Conservation (phyloP, 2,329 filamentous ascomycete genomes). For the Hymenoscyphus repandus region DNA sequence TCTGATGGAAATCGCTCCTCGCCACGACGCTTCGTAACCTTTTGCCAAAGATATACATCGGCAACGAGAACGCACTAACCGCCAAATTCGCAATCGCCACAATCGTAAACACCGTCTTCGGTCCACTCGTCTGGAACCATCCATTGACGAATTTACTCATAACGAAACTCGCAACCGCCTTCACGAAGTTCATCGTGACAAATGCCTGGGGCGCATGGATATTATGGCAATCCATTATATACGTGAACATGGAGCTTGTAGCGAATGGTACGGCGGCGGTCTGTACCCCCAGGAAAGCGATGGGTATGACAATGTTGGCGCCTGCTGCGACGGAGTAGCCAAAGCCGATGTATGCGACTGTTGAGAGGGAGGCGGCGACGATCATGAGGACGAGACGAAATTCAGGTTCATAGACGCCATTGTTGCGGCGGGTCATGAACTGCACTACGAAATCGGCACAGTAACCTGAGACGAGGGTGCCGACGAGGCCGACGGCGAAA, state of each 20-base stretch:
- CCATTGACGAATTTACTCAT: constrained; percentile 24
- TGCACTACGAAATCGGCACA: constrained; percentile 35
- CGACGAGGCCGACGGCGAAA: constrained; percentile 28
- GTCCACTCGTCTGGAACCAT: constrained; percentile 26
- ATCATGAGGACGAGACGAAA: constrained; percentile 41
- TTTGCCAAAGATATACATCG: constrained; percentile 30
- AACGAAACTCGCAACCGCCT: constrained; percentile 34
- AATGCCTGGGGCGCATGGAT: constrained; percentile 37
- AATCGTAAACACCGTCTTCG: constrained; percentile 19
- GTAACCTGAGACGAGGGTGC: constrained; percentile 32
- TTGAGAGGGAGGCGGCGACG: constrained; percentile 28
- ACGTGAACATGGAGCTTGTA: constrained; percentile 34
- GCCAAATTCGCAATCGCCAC: constrained; percentile 20
- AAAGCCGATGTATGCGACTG: constrained; percentile 38
- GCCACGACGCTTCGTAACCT: constrained; percentile 29
- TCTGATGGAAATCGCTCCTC: constrained; percentile 11
- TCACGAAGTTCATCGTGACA: constrained; percentile 38
- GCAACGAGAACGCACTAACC: constrained; percentile 19
- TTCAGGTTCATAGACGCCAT: constrained; percentile 48
- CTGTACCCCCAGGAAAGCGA: constrained; percentile 35
- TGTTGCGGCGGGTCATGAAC: constrained; percentile 43
- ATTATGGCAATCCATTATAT: constrained; percentile 38
- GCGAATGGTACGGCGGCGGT: constrained; percentile 35
- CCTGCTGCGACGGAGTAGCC: constrained; percentile 32
- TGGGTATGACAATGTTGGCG: constrained; percentile 26